These are phyloP conservation scores for Monosporascus cannonballus DNA, from an alignment of 2,329 filamentous ascomycete genomes.

Conservation along the genomic window DNA sequence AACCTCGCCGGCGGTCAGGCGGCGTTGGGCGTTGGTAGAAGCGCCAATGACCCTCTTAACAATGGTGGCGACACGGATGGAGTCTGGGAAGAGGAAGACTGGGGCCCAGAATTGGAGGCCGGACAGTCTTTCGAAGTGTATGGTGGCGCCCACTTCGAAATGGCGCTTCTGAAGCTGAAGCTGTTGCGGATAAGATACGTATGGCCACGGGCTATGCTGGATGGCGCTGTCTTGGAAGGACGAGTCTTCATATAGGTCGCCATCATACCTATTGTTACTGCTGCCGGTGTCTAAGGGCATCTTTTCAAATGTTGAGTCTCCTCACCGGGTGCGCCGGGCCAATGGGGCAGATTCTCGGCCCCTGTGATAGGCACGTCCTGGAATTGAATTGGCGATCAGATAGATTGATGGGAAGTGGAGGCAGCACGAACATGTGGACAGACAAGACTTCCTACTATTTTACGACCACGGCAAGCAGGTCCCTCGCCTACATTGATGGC, in stretches of 20 bases:
- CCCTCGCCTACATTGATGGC: background rate
- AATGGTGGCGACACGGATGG: slow-evolving; percentile 2
- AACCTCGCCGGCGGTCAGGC: slow-evolving; percentile 20
- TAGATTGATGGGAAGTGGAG: no score
- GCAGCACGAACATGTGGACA: no score
- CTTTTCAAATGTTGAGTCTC: background rate
- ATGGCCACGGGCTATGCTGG: slow-evolving; percentile 18
- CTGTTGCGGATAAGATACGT: slow-evolving; percentile 4
- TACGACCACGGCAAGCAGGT: no score
- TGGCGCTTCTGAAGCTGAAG: slow-evolving; percentile 14
- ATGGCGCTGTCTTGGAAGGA: slow-evolving; percentile 1
- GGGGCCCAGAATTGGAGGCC: slow-evolving; percentile 9
- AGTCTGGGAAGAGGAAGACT: background rate
- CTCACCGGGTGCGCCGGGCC: background rate
- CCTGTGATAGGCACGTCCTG: no score
- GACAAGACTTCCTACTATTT: no score
- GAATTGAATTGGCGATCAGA: no score
- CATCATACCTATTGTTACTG: background rate
- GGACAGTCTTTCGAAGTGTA: slow-evolving; percentile 20
- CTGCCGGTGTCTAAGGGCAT: background rate
- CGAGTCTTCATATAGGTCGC: background rate
- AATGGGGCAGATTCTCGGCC: no score
- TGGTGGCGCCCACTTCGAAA: slow-evolving; percentile 20
- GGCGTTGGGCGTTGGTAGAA: slow-evolving; percentile 9
- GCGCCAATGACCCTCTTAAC: slow-evolving; percentile 2